Evolutionary conservation across 768 basidiomycete genomes (phyloP), one percentile per base, ranked within the genome.

Genomic region (Boletus sp.): DNA sequence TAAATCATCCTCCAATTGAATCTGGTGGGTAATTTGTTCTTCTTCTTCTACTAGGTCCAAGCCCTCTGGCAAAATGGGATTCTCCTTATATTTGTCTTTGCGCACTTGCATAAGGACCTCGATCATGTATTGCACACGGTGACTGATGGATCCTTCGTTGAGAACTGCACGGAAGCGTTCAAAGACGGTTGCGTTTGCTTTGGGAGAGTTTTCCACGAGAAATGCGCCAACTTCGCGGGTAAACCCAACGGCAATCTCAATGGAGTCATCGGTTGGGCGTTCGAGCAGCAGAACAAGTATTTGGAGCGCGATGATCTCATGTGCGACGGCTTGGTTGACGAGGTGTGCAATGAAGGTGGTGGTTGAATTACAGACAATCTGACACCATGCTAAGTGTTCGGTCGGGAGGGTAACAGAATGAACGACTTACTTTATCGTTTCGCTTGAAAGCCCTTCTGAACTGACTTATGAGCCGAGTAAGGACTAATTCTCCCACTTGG

Each of bases 1-100:
- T 48, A 99, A 70, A 69, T 98, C 91, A 62, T 96, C 94, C 66
- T 98, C 94, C 48, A 98, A 73, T 56, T 88, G 84, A 54, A 98
- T 85, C 62, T 90, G 82, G 72, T 99, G 97, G 0, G 94, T 98
- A 49, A 98, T 93, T 65, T 98, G 94, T 62, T 98, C 97, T 15
- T 98, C 97, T 66, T 98, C 96, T 59, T 98, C 94, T 1, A 99
- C 97, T 32, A 99, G 74, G 68, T 99, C 97, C 66, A 99, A 70
- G 1, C 96, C 97, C 65, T 98, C 97, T 2, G 92, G 87, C 38
- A 98, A 70, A 59, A 93, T 84, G 17, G 95, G 95, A 70, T 99
- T 98, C 67, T 98, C 97, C 79, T 98, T 98, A 79, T 92, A 98
- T 73, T 93, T 95, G 78, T 99, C 97, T 77, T 97, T 98, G 62